Percentiles rank a stretch among this genome's conserved stretches.
Evolutionary conservation across 164 flowering plant genomes (phyloP).

Genomic region (Dillenia suffruticosa): DNA sequence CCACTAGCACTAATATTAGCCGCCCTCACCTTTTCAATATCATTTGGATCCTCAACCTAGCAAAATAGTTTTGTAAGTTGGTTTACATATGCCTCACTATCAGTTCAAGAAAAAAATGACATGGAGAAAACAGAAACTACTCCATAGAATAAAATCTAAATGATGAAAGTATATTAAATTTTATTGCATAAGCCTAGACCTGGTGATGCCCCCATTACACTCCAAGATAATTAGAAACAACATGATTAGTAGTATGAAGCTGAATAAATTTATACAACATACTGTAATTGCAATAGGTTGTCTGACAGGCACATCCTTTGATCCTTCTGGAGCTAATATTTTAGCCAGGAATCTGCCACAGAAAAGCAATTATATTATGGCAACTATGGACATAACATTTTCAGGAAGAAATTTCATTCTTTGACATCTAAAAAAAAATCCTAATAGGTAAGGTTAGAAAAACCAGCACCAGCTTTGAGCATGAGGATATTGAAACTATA

Average conservation of each 20-base stretch:
- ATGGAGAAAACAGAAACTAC: too few relatives aligned
- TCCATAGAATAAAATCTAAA: too few relatives aligned
- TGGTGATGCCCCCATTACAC: too few relatives aligned
- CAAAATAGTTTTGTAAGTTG: slow-evolving; percentile 7
- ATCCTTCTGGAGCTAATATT: slow-evolving; percentile 88
- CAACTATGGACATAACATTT: too few relatives aligned
- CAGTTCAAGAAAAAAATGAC: background rate
- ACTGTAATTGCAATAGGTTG: slow-evolving; percentile 93
- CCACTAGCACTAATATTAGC: slow-evolving; percentile 17
- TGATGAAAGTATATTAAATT: too few relatives aligned
- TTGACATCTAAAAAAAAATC: too few relatives aligned
- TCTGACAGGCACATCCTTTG: slow-evolving; percentile 88
- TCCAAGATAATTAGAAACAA: too few relatives aligned
- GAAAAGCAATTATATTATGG: background rate
- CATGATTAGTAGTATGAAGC: too few relatives aligned
- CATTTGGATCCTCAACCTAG: slow-evolving; percentile 78
- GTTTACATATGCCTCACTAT: background rate
- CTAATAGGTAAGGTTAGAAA: background rate
- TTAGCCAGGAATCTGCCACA: slow-evolving; percentile 65
- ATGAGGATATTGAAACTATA: too few relatives aligned
- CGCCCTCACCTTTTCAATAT: slow-evolving; percentile 50
- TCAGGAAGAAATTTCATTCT: too few relatives aligned
- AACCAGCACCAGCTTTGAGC: background rate
- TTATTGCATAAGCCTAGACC: too few relatives aligned
- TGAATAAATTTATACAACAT: slow-evolving; percentile 21